Conservation (phyloP, 768 basidiomycete species). For the Lactarius sp. region DNA sequence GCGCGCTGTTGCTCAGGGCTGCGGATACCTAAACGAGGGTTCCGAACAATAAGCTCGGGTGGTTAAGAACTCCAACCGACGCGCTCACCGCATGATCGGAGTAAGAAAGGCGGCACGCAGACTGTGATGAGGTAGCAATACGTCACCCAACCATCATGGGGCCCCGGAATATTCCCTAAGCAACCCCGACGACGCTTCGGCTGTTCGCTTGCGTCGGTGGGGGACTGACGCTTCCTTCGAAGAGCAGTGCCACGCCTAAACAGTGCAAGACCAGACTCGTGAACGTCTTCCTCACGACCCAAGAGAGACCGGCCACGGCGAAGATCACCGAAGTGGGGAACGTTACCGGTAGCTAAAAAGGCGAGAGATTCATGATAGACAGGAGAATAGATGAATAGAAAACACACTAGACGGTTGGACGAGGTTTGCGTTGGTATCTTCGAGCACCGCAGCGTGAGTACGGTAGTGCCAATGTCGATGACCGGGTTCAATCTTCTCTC, state of each 20-base stretch:
- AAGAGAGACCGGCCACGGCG: slow-evolving; percentile 88
- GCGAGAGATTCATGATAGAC: slow-evolving; percentile 10
- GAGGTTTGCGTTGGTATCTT: slow-evolving; percentile 60
- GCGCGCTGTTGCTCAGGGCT: slow-evolving; percentile 93
- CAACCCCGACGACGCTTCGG: slow-evolving; percentile 45
- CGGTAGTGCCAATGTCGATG: slow-evolving; percentile 96
- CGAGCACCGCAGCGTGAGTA: slow-evolving; percentile 73
- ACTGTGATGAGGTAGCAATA: slow-evolving; percentile 85
- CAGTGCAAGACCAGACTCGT: slow-evolving; percentile 87
- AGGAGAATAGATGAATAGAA: slow-evolving; percentile 15
- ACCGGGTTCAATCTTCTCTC: slow-evolving; percentile 93
- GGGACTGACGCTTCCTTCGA: slow-evolving; percentile 57
- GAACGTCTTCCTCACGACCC: slow-evolving; percentile 83
- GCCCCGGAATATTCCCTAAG: slow-evolving; percentile 78
- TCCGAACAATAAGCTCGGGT: not conserved
- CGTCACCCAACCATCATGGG: slow-evolving; percentile 91
- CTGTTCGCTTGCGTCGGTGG: slow-evolving; percentile 38
- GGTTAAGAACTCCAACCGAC: not conserved
- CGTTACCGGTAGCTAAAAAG: slow-evolving; percentile 68
- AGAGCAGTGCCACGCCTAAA: slow-evolving; percentile 84
- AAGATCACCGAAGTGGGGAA: slow-evolving; percentile 53
- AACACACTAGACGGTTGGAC: slow-evolving; percentile 81
- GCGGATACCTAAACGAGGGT: slow-evolving; percentile 55
- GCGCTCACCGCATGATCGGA: slow-evolving; percentile 71
- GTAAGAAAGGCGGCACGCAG: slow-evolving; percentile 73